phyloP scores from a whole-genome alignment of 768 basidiomycete species.

The Pulveroboletus sp. region DNA sequence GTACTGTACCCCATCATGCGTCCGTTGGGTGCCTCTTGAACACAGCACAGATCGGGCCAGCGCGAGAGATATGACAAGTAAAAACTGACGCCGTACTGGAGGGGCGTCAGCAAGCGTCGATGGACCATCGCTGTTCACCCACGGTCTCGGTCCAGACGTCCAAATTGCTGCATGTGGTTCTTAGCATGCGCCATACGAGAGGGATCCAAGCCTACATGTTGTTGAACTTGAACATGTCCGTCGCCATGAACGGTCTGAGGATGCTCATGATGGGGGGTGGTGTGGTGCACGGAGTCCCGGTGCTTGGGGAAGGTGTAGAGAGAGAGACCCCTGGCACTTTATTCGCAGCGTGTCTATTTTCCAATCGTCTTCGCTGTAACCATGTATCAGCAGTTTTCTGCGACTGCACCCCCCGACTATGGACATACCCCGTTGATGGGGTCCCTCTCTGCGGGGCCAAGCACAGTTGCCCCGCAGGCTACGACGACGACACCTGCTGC shows the following conservation, averaged over 20 bases:
- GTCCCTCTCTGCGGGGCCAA: constrained; percentile 31
- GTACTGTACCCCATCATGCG: constrained; percentile 92
- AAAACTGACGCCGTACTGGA: constrained; percentile 82
- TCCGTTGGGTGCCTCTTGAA: constrained; percentile 76
- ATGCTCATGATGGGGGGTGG: constrained; percentile 62
- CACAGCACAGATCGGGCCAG: constrained; percentile 91
- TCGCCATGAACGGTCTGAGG: constrained; percentile 80
- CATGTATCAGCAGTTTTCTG: constrained; percentile 36
- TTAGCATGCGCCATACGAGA: constrained; percentile 3
- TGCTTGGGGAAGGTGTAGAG: neutral
- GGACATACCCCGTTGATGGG: constrained; percentile 31
- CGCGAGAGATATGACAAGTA: constrained; percentile 85
- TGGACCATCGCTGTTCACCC: constrained; percentile 28
- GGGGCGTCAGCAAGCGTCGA: constrained; percentile 1
- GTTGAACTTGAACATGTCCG: constrained; percentile 92
- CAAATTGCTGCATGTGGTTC: constrained; percentile 60
- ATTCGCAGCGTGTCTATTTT: constrained; percentile 23
- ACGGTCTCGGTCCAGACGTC: constrained; percentile 99
- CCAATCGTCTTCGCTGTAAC: constrained; percentile 18
- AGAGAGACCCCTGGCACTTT: constrained; percentile 31
- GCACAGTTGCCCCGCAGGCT: constrained; percentile 31
- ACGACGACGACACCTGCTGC: constrained; percentile 23
- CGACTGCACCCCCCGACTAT: constrained; percentile 33
- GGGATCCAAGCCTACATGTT: constrained; percentile 58
- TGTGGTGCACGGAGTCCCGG: constrained; percentile 28